Evolutionary conservation across 345 rosid genomes (phyloP).

Genomic region (Salix udensis): DNA sequence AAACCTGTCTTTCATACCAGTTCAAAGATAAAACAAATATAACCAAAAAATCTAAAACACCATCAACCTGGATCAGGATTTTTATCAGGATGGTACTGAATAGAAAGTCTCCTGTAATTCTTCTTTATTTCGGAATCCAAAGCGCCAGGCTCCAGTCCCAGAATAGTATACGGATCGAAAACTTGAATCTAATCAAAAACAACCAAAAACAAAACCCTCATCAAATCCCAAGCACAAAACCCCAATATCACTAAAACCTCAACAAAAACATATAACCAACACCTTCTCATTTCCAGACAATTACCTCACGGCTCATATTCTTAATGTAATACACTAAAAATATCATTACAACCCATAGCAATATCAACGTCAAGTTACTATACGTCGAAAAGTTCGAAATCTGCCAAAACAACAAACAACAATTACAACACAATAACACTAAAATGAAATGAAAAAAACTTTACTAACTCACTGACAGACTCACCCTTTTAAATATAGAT

Average conservation of each 20-base stretch:
- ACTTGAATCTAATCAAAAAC: conserved; percentile 56
- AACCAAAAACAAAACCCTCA: background rate
- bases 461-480: background rate
- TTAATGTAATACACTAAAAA: conserved; percentile 83
- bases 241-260: background rate
- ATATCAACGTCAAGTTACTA: conserved; percentile 78
- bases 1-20: conserved; percentile 4
- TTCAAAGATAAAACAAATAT: background rate
- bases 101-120: conserved; percentile 84
- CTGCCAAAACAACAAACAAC: conserved; percentile 36
- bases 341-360: conserved; percentile 85
- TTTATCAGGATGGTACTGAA: conserved; percentile 96
- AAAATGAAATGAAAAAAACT: background rate
- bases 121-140: conserved; percentile 82
- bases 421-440: background rate
- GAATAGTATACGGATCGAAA: conserved; percentile 86
- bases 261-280: background rate
- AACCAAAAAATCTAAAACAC: conserved; percentile 22
- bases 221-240: background rate
- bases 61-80: conserved; percentile 96
- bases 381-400: conserved; percentile 90
- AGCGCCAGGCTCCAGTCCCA: conserved; percentile 78
- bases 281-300: conserved; percentile 6
- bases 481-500: conserved; percentile 75
- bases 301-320: conserved; percentile 81